These are phyloP conservation scores for Puccinia hordei DNA, from an alignment of 1,284 basidiomycete genomes.

Conservation along the genomic window DNA sequence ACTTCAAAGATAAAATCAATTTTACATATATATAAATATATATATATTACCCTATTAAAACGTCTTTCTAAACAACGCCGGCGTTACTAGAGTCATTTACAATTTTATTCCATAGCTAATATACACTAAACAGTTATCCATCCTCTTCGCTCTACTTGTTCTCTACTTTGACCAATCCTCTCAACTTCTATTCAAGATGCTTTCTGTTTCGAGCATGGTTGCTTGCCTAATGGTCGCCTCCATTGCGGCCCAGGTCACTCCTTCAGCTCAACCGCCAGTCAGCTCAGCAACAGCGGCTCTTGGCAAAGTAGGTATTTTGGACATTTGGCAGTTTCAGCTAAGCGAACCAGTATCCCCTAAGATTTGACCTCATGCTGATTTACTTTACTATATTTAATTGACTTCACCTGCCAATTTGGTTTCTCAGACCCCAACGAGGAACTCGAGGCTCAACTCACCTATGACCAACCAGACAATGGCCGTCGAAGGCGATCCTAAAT, in stretches of 20 bases:
- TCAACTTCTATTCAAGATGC: conserved; percentile 3
- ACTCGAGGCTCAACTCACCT: not conserved
- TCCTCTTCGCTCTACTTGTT: not conserved
- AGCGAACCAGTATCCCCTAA: too few relatives aligned
- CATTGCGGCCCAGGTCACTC: not conserved
- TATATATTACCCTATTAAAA: not conserved
- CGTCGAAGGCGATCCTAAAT: not conserved
- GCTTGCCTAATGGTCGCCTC: not conserved
- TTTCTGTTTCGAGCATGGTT: not conserved
- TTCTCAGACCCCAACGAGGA: not conserved
- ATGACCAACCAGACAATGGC: not conserved
- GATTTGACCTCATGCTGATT: not conserved
- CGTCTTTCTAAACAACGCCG: not conserved
- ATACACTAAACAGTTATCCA: not conserved
- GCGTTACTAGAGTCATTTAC: not conserved
- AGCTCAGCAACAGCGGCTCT: not conserved
- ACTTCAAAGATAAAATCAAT: not conserved
- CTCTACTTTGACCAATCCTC: not conserved
- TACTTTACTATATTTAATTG: not conserved
- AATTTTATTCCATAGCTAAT: not conserved
- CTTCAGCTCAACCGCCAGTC: conserved; percentile 4
- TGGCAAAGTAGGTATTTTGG: not conserved
- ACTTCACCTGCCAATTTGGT: not conserved
- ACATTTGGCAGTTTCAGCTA: not conserved
- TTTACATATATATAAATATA: too few relatives aligned